These are phyloP conservation scores for Trichoderma lentiforme DNA, from an alignment of 2,329 filamentous ascomycete genomes.

Conservation along the genomic window DNA sequence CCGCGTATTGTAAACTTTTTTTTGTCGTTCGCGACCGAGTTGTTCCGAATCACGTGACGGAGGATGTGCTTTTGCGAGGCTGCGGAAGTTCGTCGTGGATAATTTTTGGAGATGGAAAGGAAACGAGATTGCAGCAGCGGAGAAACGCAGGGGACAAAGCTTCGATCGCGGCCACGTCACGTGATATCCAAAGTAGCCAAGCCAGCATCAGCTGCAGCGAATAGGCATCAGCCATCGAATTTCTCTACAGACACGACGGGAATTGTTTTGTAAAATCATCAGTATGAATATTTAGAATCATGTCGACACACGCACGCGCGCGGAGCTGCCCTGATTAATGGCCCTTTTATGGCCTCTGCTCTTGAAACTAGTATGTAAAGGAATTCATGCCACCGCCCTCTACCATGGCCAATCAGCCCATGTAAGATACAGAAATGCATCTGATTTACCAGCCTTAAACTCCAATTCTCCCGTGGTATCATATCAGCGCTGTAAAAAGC, in stretches of 20 bases:
- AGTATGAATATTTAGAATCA: neutral
- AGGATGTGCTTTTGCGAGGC: constrained; percentile 17
- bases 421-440: constrained; percentile 20
- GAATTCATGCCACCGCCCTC: neutral
- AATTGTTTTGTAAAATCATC: neutral
- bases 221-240: neutral
- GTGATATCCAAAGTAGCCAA: constrained; percentile 28
- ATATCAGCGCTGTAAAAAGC: constrained; percentile 29
- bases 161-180: constrained; percentile 23
- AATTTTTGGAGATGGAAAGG: constrained; percentile 18
- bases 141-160: constrained; percentile 24
- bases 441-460: constrained; percentile 27
- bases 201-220: neutral
- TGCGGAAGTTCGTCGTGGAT: constrained; percentile 16
- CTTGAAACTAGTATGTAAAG: neutral
- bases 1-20: constrained; percentile 20
- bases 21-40: constrained; percentile 27
- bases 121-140: constrained; percentile 14
- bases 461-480: constrained; percentile 36
- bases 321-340: neutral
- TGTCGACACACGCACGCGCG: neutral
- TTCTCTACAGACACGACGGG: neutral
- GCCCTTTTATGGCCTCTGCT: neutral
- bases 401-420: neutral
- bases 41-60: constrained; percentile 34